Percentiles rank a stretch among this genome's conserved stretches.
Conservation (phyloP, 2,329 filamentous ascomycete genomes). For the Daldinia eschscholtzii region DNA sequence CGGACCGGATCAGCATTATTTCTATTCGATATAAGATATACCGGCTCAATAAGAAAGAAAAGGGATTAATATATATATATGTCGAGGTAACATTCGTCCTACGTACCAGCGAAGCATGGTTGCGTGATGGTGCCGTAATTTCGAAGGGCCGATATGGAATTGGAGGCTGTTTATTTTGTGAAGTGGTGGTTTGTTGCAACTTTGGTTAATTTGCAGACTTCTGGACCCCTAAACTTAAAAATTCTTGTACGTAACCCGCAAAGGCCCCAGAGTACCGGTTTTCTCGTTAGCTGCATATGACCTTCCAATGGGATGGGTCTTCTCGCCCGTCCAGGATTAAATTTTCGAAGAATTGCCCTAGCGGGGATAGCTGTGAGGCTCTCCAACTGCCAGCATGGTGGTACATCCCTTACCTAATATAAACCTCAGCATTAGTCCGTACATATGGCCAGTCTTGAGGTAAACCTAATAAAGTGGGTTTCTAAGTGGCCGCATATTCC, state of each 20-base stretch:
- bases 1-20: constrained; percentile 14
- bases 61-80: constrained; percentile 5
- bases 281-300: constrained; percentile 11
- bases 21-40: neutral
- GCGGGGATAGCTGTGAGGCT: constrained; percentile 7
- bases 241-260: neutral
- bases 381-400: neutral
- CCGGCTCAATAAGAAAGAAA: neutral
- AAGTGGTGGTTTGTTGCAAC: constrained; percentile 35
- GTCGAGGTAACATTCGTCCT: constrained; percentile 35
- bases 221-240: constrained; percentile 13
- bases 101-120: constrained; percentile 52
- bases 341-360: neutral
- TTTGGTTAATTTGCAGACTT: constrained; percentile 9
- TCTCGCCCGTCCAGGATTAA: neutral
- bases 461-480: constrained; percentile 8
- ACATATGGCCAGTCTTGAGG: neutral
- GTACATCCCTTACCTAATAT: neutral
- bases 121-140: constrained; percentile 34
- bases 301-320: constrained; percentile 6
- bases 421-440: neutral
- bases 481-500: neutral
- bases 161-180: constrained; percentile 19
- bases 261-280: constrained; percentile 6
- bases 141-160: constrained; percentile 33